phyloP scores from a whole-genome alignment of 768 basidiomycete genomes.

The Gloeophyllum trabeum region DNA sequence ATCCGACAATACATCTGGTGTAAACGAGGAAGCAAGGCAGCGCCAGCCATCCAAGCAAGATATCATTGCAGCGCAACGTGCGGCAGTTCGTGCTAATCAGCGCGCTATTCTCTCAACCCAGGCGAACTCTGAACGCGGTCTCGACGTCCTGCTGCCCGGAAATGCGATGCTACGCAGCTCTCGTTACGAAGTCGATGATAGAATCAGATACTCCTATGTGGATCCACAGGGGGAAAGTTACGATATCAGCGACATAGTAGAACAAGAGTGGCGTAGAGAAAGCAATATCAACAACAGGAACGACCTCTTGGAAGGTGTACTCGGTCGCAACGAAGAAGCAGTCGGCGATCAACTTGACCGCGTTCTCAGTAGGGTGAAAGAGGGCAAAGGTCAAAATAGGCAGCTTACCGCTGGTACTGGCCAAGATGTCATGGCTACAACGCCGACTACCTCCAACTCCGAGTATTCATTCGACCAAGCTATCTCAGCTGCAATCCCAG shows the following conservation, averaged over 20 bases:
- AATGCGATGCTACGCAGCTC: slow-evolving; percentile 81
- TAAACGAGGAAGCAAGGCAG: slow-evolving; percentile 24
- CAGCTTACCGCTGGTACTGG: slow-evolving; percentile 12
- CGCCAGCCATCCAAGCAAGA: slow-evolving; percentile 60
- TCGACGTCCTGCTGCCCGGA: slow-evolving; percentile 81
- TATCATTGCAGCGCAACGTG: slow-evolving; percentile 89
- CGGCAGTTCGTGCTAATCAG: slow-evolving; percentile 76
- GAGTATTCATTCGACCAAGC: slow-evolving; percentile 46
- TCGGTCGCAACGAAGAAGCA: slow-evolving; percentile 45
- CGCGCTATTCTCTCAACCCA: slow-evolving; percentile 79
- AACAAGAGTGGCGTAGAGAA: slow-evolving; percentile 64
- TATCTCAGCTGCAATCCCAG: slow-evolving; percentile 13
- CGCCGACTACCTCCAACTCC: slow-evolving; percentile 29
- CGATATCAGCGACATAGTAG: slow-evolving; percentile 90
- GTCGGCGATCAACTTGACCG: slow-evolving; percentile 63
- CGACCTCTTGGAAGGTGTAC: slow-evolving; percentile 61
- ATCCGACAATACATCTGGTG: slow-evolving; percentile 27
- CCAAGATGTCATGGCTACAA: slow-evolving; percentile 16
- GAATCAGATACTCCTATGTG: slow-evolving; percentile 89
- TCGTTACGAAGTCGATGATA: slow-evolving; percentile 55
- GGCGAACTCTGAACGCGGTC: slow-evolving; percentile 73
- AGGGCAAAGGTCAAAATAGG: slow-evolving; percentile 33
- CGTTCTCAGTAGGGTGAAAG: slow-evolving; percentile 67
- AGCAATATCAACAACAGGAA: slow-evolving; percentile 25
- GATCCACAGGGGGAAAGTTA: slow-evolving; percentile 83